phyloP scores from a whole-genome alignment of 805 yeast species.

The Lachancea sp. region DNA sequence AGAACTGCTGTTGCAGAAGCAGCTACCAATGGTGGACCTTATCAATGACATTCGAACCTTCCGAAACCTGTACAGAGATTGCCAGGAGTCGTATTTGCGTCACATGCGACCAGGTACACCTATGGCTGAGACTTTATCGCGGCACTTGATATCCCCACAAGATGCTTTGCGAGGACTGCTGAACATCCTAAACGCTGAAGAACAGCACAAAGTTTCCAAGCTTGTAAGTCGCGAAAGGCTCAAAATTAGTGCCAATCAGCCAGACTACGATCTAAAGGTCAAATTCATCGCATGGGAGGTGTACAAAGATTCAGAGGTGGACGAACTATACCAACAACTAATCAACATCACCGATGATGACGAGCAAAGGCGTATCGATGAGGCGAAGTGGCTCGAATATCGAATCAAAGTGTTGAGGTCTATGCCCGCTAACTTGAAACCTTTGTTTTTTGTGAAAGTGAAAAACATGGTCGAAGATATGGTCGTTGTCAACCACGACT shows the following conservation, averaged over 20 bases:
- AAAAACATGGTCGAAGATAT: conserved; percentile 60
- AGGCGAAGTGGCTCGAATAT: conserved; percentile 54
- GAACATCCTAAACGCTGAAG: conserved; percentile 36
- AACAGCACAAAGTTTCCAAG: conserved; percentile 38
- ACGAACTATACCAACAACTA: conserved; percentile 46
- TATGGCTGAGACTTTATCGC: conserved; percentile 48
- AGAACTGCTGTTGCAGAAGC: conserved; percentile 37
- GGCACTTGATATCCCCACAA: conserved; percentile 41
- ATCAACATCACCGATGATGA: conserved; percentile 61
- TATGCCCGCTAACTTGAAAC: conserved; percentile 43
- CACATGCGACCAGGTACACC: conserved; percentile 50
- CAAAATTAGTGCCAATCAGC: conserved; percentile 40
- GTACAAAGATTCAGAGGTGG: conserved; percentile 46
- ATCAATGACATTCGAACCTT: conserved; percentile 43
- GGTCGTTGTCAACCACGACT: conserved; percentile 58
- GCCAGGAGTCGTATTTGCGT: conserved; percentile 44
- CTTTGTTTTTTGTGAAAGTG: conserved; percentile 37
- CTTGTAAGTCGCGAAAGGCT: conserved; percentile 43
- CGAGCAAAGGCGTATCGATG: conserved; percentile 47
- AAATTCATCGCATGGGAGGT: conserved; percentile 41
- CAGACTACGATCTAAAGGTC: conserved; percentile 35
- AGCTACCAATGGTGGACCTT: conserved; percentile 44
- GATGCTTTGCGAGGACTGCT: conserved; percentile 42
- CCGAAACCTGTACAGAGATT: conserved; percentile 34
- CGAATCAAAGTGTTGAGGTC: conserved; percentile 47